These are phyloP conservation scores for Blastobotrys petasosporus DNA, from an alignment of 1,139 yeast species.

Conservation along the genomic window DNA sequence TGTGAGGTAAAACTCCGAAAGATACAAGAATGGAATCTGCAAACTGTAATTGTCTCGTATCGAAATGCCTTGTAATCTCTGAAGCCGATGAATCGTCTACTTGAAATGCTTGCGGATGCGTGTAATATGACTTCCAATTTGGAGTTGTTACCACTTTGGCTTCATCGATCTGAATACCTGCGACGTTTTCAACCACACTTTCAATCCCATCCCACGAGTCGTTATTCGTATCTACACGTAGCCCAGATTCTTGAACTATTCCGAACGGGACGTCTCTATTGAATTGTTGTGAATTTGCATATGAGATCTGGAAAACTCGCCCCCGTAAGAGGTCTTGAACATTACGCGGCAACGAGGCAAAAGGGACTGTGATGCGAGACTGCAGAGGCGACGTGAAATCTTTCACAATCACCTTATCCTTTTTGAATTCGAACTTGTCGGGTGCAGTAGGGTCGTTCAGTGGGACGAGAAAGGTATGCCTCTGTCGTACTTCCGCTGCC, in stretches of 20 bases:
- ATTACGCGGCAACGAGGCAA: conserved; percentile 9
- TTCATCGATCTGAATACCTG: conserved; percentile 5
- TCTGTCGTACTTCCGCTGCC: conserved; percentile 18
- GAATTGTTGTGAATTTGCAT: conserved; percentile 20
- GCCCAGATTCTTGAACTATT: conserved; percentile 26
- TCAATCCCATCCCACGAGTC: conserved; percentile 14
- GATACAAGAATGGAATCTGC: conserved; percentile 24
- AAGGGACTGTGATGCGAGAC: conserved; percentile 24
- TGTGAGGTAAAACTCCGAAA: conserved; percentile 23
- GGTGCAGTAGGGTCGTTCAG: conserved; percentile 17
- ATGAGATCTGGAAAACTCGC: conserved; percentile 21
- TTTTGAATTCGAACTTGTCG: conserved; percentile 15
- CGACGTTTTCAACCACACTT: conserved; percentile 7
- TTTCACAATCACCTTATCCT: conserved; percentile 10
- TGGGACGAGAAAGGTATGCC: conserved; percentile 24
- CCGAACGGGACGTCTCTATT: conserved; percentile 26
- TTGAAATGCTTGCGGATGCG: not conserved
- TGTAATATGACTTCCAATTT: conserved; percentile 24
- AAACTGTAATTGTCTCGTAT: conserved; percentile 12
- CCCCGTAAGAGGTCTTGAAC: conserved; percentile 6
- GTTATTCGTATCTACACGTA: conserved; percentile 23
- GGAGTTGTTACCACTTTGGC: conserved; percentile 20
- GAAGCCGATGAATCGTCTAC: not conserved
- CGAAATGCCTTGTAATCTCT: not conserved
- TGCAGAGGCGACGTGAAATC: conserved; percentile 23